phyloP scores from a whole-genome alignment of 208 protist genomes.

The Acanthamoeba castellanii region DNA sequence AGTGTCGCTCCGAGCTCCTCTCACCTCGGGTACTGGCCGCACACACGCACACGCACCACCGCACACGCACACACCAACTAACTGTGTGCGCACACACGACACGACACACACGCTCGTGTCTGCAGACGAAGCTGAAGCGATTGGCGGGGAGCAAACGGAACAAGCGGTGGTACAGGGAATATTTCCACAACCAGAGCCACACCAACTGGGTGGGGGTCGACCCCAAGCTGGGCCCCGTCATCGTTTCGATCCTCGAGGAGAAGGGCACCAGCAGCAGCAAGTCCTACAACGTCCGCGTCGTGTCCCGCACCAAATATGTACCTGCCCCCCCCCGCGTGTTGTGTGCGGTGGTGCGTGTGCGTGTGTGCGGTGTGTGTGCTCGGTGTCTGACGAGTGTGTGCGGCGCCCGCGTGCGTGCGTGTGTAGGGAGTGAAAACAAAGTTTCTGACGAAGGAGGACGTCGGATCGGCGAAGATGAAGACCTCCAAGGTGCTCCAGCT shows the following conservation, averaged over 20 bases:
- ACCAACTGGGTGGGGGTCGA: conserved; percentile 9
- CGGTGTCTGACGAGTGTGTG: not conserved
- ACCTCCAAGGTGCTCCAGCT: not conserved
- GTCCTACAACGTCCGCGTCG: not conserved
- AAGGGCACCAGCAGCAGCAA: not conserved
- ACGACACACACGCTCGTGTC: no score
- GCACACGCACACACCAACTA: not conserved
- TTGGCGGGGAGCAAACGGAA: conserved; percentile 14
- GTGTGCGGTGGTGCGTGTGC: not conserved
- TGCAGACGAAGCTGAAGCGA: conserved; percentile 15
- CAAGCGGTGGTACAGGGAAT: conserved; percentile 43
- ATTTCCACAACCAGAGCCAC: conserved; percentile 41
- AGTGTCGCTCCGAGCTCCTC: conserved; percentile 16
- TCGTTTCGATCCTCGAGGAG: conserved; percentile 12
- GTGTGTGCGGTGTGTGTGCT: not conserved
- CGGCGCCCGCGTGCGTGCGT: no score
- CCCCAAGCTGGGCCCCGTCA: conserved; percentile 18
- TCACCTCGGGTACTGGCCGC: not conserved
- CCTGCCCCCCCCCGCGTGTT: not conserved
- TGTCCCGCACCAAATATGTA: conserved; percentile 10
- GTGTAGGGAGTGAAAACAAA: not conserved
- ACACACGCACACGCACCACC: not conserved
- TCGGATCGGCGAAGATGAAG: not conserved
- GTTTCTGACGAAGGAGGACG: not conserved
- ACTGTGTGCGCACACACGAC: not conserved